Evolutionary conservation across 2,329 filamentous ascomycete genomes (phyloP).

Genomic region (Nigrospora sphaerica): DNA sequence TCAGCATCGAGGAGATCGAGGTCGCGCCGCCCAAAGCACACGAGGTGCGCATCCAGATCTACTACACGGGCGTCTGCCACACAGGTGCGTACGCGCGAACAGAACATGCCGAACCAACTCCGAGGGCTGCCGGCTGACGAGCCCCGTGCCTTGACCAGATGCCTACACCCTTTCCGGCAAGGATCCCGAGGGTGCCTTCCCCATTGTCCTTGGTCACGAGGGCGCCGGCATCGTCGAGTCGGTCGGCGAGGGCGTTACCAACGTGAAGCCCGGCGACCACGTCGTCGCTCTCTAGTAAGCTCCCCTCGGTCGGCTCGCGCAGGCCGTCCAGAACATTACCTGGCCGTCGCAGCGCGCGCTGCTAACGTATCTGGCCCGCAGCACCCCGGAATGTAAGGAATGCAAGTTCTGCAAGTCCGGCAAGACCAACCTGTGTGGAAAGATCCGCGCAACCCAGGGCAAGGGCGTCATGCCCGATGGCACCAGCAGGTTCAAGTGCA

Average conservation of each 20-base stretch:
- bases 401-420: conserved; percentile 99
- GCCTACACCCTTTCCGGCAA: conserved; percentile 94
- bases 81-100: conserved; percentile 55
- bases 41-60: conserved; percentile 94
- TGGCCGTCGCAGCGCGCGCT: conserved; percentile 5
- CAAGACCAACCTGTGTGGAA: conserved; percentile 98
- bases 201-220: conserved; percentile 83
- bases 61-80: conserved; percentile 98
- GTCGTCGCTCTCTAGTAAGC: conserved; percentile 80
- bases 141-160: conserved; percentile 42
- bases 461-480: conserved; percentile 96
- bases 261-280: conserved; percentile 87
- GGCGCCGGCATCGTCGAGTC: conserved; percentile 90
- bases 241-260: conserved; percentile 89
- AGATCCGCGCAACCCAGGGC: conserved; percentile 95
- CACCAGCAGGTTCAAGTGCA: conserved; percentile 88
- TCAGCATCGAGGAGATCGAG: conserved; percentile 87
- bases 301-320: background rate
- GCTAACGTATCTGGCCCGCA: conserved; percentile 26
- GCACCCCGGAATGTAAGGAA: conserved; percentile 92
- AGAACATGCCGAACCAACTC: conserved; percentile 19
- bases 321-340: background rate
- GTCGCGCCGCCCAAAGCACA: conserved; percentile 82
- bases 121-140: conserved; percentile 9
- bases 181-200: conserved; percentile 93